Evolutionary conservation across 2,329 filamentous ascomycete genomes (phyloP), one percentile per base, ranked within the genome.

Genomic region (Aciculosporium take): DNA sequence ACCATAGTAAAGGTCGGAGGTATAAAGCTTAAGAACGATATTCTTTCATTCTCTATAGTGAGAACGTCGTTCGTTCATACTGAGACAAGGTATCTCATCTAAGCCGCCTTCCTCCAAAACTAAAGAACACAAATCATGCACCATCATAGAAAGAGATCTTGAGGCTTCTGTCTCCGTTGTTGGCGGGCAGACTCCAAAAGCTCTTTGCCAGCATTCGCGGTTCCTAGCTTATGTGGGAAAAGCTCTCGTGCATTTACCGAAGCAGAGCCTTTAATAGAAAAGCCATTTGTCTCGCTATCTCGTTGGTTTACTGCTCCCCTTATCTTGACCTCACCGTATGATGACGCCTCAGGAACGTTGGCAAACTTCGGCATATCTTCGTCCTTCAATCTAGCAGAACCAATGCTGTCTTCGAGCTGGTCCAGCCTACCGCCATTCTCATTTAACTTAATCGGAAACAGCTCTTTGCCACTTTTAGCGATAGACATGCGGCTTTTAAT

Each of bases 131-230:
- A n/a, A 25, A 17, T 25, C n/a, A n/a, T 27, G n/a, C n/a, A 9
- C 7, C n/a, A 9, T 35, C 27, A 86, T 46, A 70, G 67, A 55
- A 86, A 88, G 48, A 83, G 65, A 60, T 88, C 83, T 51, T 84
- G 79, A 0, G 83, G 83, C 53, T 68, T 77, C 51, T 80, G 74
- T 48, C 83, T 72, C 46, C 59, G 56, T 81, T 83, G 48, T 48
- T 56, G 40, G 37, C 53, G 49, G 20, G 49, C 21, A 76, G 53
- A 47, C 65, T 76, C 45, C 51, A 86, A 83, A 13, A 85, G 58
- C 54, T 87, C 82, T 58, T 83, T 85, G 38, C 74, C 76, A 2
- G 70, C 61, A 53, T 84, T 84, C 32, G 40, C 47, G n/a, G 47
- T 48, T 21, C 65, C 66, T 34, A 76, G 72, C 48, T 76, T 81